These are phyloP conservation scores for Hymenoscyphus linearis DNA, from an alignment of 2,329 filamentous ascomycete genomes.

Conservation along the genomic window DNA sequence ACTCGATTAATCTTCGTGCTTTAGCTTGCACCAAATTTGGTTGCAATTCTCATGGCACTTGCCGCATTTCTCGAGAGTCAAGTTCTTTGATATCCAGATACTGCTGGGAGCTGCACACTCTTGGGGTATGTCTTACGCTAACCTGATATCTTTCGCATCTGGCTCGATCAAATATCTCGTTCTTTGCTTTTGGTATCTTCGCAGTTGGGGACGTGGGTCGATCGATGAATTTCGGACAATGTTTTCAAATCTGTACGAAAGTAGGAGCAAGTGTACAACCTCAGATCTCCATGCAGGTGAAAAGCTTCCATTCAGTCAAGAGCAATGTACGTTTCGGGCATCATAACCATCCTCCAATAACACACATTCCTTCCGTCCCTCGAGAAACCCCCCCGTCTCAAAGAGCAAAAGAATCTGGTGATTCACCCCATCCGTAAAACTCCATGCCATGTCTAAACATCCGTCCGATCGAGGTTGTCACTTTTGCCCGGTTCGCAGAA, in stretches of 20 bases:
- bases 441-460: constrained; percentile 9
- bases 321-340: constrained; percentile 8
- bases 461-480: constrained; percentile 4
- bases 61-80: background rate
- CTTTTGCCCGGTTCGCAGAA: constrained; percentile 5
- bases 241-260: constrained; percentile 1
- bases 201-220: background rate
- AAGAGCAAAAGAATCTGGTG: constrained; percentile 6
- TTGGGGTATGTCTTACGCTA: background rate
- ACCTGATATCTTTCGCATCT: background rate
- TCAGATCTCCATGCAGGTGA: constrained; percentile 6
- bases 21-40: background rate
- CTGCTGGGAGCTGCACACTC: background rate
- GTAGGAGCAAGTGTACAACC: constrained; percentile 7
- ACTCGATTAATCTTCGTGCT: too few relatives aligned
- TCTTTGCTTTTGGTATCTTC: background rate
- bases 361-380: constrained; percentile 1
- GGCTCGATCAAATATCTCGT: background rate
- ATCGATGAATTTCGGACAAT: background rate
- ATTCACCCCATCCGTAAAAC: constrained; percentile 9
- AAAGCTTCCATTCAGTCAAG: constrained; percentile 6
- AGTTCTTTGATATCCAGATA: background rate
- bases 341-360: constrained; percentile 1
- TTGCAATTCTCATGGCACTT: background rate
- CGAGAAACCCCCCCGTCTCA: constrained; percentile 6